These are phyloP conservation scores for Liquidambar formosana DNA, from an alignment of 164 flowering plant species.

Conservation along the genomic window DNA sequence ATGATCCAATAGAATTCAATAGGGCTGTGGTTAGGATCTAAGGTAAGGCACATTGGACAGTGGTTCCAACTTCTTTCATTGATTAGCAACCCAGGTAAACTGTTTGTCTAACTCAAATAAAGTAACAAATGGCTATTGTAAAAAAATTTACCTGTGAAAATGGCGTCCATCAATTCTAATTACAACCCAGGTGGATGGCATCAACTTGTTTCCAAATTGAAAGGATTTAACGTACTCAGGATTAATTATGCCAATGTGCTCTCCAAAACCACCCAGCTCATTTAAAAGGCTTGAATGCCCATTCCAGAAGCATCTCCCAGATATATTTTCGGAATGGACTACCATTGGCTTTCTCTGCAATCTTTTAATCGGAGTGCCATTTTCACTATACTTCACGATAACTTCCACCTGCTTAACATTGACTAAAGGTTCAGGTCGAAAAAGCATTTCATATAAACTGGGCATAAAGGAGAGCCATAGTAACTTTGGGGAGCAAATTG, in stretches of 20 bases:
- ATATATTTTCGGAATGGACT: constrained; percentile 46
- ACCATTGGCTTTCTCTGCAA: constrained; percentile 33
- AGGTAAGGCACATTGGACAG: neutral
- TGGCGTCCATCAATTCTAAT: constrained; percentile 82
- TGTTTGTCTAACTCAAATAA: neutral
- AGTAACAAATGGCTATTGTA: neutral
- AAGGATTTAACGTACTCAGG: constrained; percentile 58
- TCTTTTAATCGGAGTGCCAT: constrained; percentile 56
- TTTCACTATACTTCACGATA: constrained; percentile 46
- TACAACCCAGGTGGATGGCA: constrained; percentile 78
- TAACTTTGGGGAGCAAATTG: too few species aligned
- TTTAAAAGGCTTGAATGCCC: constrained; percentile 35
- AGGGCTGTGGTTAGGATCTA: neutral
- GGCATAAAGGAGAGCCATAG: too few species aligned
- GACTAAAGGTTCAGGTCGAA: too few species aligned
- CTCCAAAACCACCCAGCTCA: constrained; percentile 49
- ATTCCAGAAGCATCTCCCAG: constrained; percentile 58
- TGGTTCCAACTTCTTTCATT: neutral
- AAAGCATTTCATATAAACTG: too few species aligned
- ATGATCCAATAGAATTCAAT: neutral
- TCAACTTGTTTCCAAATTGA: constrained; percentile 45
- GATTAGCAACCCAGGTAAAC: neutral
- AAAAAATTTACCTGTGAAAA: constrained; percentile 61
- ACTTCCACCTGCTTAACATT: constrained; percentile 43
- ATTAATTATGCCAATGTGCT: constrained; percentile 35